Evolutionary conservation across 2,329 filamentous ascomycete genomes (phyloP).

Genomic region (Exserohilum turcica): DNA sequence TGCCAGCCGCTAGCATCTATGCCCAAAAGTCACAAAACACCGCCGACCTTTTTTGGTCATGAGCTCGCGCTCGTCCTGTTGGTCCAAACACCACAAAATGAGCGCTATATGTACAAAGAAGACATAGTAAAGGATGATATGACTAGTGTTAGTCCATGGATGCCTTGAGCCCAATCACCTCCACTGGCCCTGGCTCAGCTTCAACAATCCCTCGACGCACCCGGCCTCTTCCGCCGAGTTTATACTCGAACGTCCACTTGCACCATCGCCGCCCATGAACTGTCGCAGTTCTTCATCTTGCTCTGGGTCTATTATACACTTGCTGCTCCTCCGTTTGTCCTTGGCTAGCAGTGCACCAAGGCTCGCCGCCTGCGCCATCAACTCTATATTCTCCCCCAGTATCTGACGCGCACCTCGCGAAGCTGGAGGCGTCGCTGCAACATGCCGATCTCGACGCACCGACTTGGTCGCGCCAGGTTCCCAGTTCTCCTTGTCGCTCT

Average conservation of each 20-base stretch:
- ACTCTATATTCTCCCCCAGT: slow-evolving; percentile 54
- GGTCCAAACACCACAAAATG: slow-evolving; percentile 1
- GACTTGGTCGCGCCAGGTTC: slow-evolving; percentile 50
- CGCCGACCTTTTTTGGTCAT: background rate
- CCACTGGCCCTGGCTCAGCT: slow-evolving; percentile 92
- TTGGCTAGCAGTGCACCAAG: slow-evolving; percentile 46
- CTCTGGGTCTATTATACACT: slow-evolving; percentile 50
- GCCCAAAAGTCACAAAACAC: background rate
- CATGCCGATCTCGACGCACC: slow-evolving; percentile 35
- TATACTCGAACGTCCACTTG: slow-evolving; percentile 60
- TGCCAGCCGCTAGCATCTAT: background rate
- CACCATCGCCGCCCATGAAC: slow-evolving; percentile 72
- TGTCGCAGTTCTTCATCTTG: slow-evolving; percentile 69
- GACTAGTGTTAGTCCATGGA: background rate
- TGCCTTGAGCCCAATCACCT: slow-evolving; percentile 38
- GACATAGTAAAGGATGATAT: background rate
- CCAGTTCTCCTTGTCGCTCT: slow-evolving; percentile 97
- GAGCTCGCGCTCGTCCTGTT: slow-evolving; percentile 1
- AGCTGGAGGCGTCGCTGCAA: slow-evolving; percentile 38
- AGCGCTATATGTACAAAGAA: slow-evolving; percentile 1
- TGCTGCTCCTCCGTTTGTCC: slow-evolving; percentile 35
- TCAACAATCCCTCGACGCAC: slow-evolving; percentile 85
- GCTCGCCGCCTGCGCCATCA: slow-evolving; percentile 47
- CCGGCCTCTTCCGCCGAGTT: slow-evolving; percentile 70
- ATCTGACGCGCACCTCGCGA: slow-evolving; percentile 47